A percentile compares a stretch with the other conserved stretches of the same genome.
Conservation (phyloP, 2,329 filamentous ascomycete genomes). For the Eutypella sp. region DNA sequence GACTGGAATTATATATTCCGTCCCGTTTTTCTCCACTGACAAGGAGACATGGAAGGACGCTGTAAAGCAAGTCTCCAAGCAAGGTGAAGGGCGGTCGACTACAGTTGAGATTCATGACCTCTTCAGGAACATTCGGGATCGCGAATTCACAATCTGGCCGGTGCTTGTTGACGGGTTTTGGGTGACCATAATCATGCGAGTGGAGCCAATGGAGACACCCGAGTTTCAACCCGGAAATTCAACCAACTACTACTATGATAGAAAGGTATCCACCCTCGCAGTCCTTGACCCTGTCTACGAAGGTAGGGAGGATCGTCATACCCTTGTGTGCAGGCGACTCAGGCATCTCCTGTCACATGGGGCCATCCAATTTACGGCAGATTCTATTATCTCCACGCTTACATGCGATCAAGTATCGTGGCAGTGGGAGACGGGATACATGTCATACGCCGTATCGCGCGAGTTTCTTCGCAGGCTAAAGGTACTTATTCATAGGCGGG, state of each 20-base stretch:
- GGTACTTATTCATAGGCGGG: conserved; percentile 8
- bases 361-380: conserved; percentile 7
- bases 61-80: conserved; percentile 6
- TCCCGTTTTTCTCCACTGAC: conserved; percentile 11
- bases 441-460: conserved; percentile 18
- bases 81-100: neutral
- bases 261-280: conserved; percentile 11
- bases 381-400: neutral
- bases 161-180: conserved; percentile 11
- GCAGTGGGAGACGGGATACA: conserved; percentile 16
- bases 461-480: conserved; percentile 22
- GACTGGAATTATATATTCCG: neutral
- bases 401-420: neutral
- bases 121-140: conserved; percentile 14
- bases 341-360: conserved; percentile 12
- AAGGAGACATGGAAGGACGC: conserved; percentile 2
- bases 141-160: conserved; percentile 18
- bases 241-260: conserved; percentile 4
- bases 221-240: neutral
- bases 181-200: conserved; percentile 16
- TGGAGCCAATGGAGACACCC: conserved; percentile 1
- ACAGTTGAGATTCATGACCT: conserved; percentile 12
- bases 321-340: conserved; percentile 6
- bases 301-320: conserved; percentile 3
- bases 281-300: conserved; percentile 14